Conservation (phyloP, 768 basidiomycete species). For the Pulveroboletus sp. region DNA sequence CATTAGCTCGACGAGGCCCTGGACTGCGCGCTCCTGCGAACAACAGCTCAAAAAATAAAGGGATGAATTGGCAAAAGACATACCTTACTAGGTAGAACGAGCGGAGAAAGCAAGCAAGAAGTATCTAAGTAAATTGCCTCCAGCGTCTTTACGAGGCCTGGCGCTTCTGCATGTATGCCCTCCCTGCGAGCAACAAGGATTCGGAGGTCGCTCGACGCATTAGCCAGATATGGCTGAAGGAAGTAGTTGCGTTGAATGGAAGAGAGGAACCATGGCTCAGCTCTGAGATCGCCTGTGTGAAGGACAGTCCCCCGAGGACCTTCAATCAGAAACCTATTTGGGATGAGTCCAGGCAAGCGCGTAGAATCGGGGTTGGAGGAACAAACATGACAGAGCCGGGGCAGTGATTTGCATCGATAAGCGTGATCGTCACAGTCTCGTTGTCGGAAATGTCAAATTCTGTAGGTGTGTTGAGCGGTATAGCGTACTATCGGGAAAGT, state of each 20-base stretch:
- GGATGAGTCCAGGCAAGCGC: not conserved
- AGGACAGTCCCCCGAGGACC: slow-evolving; percentile 68
- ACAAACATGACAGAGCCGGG: slow-evolving; percentile 90
- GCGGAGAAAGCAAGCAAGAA: slow-evolving; percentile 52
- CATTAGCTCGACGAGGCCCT: slow-evolving; percentile 70
- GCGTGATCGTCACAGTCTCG: slow-evolving; percentile 68
- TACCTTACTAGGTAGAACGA: slow-evolving; percentile 62
- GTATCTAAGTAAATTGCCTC: slow-evolving; percentile 87
- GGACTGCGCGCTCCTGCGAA: slow-evolving; percentile 59
- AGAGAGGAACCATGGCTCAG: slow-evolving; percentile 79
- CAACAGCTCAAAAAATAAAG: not conserved
- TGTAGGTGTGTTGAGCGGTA: slow-evolving; percentile 66
- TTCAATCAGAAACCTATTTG: slow-evolving; percentile 80
- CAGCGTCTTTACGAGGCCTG: slow-evolving; percentile 44
- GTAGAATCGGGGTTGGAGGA: not conserved
- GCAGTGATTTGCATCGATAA: slow-evolving; percentile 92
- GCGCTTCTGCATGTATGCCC: slow-evolving; percentile 20
- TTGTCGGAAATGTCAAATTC: slow-evolving; percentile 52
- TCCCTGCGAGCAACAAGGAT: slow-evolving; percentile 26
- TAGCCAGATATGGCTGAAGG: slow-evolving; percentile 66
- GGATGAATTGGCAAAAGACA: not conserved
- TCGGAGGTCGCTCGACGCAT: slow-evolving; percentile 20
- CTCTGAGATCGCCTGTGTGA: slow-evolving; percentile 92
- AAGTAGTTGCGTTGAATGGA: slow-evolving; percentile 65
- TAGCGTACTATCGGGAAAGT: slow-evolving; percentile 40